Base-by-base conservation (phyloP, 108 stramenopile genomes). In the Epithemia pelagica region DNA sequence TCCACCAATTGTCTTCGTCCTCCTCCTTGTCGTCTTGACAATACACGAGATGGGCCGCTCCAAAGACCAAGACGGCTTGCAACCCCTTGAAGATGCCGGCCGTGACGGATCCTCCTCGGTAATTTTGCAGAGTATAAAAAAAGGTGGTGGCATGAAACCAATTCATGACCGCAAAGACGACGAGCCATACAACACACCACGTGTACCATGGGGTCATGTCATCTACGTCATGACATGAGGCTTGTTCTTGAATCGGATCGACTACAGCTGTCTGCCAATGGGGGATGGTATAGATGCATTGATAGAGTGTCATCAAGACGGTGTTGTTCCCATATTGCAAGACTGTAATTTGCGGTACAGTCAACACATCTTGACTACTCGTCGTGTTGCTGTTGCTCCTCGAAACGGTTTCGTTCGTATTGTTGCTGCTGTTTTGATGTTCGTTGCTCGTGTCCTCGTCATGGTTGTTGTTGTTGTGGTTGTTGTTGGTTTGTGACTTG, bases 21-120 rank as follows among this genome's bases (percentile, higher is more conserved):
- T 85, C 67, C 15, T 88, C 88, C 27, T 84, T 86, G 28, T 73
- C 58, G 27, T 68, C 66, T 32, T 83, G 87, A 69, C 91, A 93
- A 37, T 84, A 84, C 0, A 81, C 56, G n/a, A 78, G 20, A 15
- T 86, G 69, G 1, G 85, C 76, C 2, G 71, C 59, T 3, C 74
- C 76, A 64, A 93, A 90, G 2, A 93, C 86, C 55, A 93, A 68
- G 0, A 88, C 88, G 22, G 91, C 91, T 58, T 93, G 88, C 31
- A 90, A 61, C n/a, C 91, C 91, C 77, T 93, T 89, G 72, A 93
- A 66, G 0, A 93, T 85, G 19, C 91, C 91, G 0, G 91, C 91
- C 65, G 65, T 75, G 18, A 85, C 87, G 0, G 87, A 83, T 18
- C 91, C 91, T 53, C 86, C 85, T 3, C 86, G 83, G 54, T 84